Base-by-base conservation (phyloP, 1,139 yeast genomes). In the Pichia sp. region DNA sequence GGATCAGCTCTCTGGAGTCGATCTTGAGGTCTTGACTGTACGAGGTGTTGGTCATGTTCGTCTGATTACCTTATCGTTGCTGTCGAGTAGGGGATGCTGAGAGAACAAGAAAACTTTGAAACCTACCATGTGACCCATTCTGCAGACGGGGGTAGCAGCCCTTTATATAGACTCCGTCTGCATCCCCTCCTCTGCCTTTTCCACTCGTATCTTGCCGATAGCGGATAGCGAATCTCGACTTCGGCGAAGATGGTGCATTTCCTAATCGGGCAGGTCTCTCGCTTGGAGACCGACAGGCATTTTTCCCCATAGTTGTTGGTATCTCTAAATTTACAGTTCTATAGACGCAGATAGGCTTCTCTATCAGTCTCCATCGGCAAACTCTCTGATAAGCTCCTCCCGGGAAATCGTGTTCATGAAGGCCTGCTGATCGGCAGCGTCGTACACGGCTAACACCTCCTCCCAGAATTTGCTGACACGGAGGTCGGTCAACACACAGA, bases 381-480 rank as follows among this genome's bases (percentile, higher is more conserved):
- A 51, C 9, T 54, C 56, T 3, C 26, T 19, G 5, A 51, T 40
- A 16, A 57, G 44, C 3, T 48, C 21, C 16, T 50, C 31, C 21
- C 57, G 37, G 3, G 52, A 37, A 3, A 57, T 9, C 3, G 47
- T 48, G 26, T 58, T 57, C 46, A 58, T 55, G 21, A 13, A 53
- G 2, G 61, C 60, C 21, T 52, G 39, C 45, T 56, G 44, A 34
- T 62, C 65, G 2, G 61, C 57, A 25, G 43, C 48, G 12, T 68
- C 71, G 44, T 82, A 68, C 7, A 80, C 74, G 4, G 68, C 62
- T 43, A 71, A 66, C 2, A 83, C 66, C 49, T 74, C 67, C 6
- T 70, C 62, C 89, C 89, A 85, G 63, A 84, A 82, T 53, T 66
- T 66, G 3, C 66, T 69, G 13, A 75, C 68, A 58, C 82, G 73